Evolutionary conservation across 2,329 filamentous ascomycete species (phyloP), one percentile per base, ranked within the genome.

Genomic region (Zelopaecilomyces penicillatus): DNA sequence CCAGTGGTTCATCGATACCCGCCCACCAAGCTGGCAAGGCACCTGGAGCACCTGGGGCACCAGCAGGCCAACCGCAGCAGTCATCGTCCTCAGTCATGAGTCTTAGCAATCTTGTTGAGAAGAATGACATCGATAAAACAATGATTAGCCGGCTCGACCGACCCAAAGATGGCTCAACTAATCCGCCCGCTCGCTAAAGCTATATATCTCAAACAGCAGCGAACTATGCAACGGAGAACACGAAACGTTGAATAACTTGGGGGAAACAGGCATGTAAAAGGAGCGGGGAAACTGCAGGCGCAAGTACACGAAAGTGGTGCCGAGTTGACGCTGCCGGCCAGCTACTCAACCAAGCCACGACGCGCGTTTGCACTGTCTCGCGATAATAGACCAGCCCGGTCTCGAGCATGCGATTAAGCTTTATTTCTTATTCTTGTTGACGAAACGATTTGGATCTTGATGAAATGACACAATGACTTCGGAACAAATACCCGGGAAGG

Each of bases 81-180:
- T 55, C 52, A 30, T 52, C 57, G 10, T 43, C 56, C 8, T 74
- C 71, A n/a, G 66, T 74, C 26, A 77, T 76, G 73, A 76, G 71
- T 53, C 54, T 75, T 35, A 71, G 68, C 54, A 74, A 72, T 46
- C 60, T 75, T 49, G 69, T 76, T 55, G 73, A 71, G 29, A 68
- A 67, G 52, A 71, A 65, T 52, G 74, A 78, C 45, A 76, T 78
- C 46, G 76, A 79, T 52, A 67, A 68, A 52, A 69, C 63, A 47
- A 79, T 79, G 76, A 64, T 79, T 45, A 68, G 69, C 34, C 68
- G 72, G 33, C 57, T 78, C 42, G 73, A 76, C 50, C 64, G 69
- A 39, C 55, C 62, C 10, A 50, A 54, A 28, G 54, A 56, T 29
- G 19, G 19, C 19, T 19, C 19, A 19, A 19, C 19, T 3, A 19